Conservation (phyloP, 352 stramenopile species). For the Phytophthora sojae region DNA sequence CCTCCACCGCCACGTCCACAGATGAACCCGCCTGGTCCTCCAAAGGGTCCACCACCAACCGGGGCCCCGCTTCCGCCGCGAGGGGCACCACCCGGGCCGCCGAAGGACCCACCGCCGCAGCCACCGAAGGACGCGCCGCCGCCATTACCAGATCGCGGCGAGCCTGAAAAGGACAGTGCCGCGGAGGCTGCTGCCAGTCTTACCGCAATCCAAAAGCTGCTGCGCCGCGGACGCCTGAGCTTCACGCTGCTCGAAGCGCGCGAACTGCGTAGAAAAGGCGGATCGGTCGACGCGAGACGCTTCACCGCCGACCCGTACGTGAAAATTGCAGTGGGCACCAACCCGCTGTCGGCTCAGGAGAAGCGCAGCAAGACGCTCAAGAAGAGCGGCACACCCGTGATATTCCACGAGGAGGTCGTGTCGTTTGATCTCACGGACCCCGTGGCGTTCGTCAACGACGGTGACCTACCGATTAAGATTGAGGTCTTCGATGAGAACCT, state of each 20-base stretch:
- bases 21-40: conserved; percentile 30
- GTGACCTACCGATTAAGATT: conserved; percentile 76
- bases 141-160: conserved; percentile 12
- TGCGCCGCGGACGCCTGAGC: conserved; percentile 71
- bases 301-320: conserved; percentile 87
- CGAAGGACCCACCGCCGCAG: conserved; percentile 53
- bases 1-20: conserved; percentile 26
- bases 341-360: conserved; percentile 73
- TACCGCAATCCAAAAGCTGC: conserved; percentile 51
- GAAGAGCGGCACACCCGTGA: conserved; percentile 74
- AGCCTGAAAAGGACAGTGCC: conserved; percentile 9
- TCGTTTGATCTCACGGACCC: conserved; percentile 88
- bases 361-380: conserved; percentile 87
- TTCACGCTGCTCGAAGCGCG: conserved; percentile 79
- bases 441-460: conserved; percentile 66
- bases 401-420: conserved; percentile 90
- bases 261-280: conserved; percentile 65
- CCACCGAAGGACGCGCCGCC: conserved; percentile 62
- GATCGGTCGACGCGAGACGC: conserved; percentile 56
- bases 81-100: conserved; percentile 56
- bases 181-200: conserved; percentile 21
- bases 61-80: conserved; percentile 47
- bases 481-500: conserved; percentile 92
- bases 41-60: conserved; percentile 22
- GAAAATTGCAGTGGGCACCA: conserved; percentile 78